These are phyloP conservation scores for Fusarium ramigenum DNA, from an alignment of 2,329 filamentous ascomycete genomes.

Conservation along the genomic window DNA sequence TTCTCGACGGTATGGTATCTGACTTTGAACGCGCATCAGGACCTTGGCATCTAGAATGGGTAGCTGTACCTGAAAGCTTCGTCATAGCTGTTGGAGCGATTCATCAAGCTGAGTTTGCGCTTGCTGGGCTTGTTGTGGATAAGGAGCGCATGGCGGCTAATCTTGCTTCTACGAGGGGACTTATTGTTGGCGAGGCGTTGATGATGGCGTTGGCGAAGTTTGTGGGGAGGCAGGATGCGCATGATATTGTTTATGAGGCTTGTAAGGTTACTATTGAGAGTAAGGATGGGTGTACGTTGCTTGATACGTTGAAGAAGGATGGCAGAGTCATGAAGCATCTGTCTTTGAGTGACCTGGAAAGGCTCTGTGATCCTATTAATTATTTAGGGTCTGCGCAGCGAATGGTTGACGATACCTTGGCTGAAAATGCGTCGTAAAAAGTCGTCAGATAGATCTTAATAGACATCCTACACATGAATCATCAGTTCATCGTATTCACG, in stretches of 20 bases:
- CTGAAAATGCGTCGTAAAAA: accelerated
- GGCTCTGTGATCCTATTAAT: constrained; percentile 7
- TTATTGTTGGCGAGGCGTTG: constrained; percentile 68
- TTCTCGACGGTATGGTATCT: constrained; percentile 64
- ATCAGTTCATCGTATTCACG: too few species aligned
- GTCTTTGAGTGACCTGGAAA: neutral
- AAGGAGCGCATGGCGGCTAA: constrained; percentile 59
- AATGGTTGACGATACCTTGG: neutral
- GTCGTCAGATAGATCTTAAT: too few species aligned
- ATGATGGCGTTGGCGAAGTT: constrained; percentile 67
- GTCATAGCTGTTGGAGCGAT: constrained; percentile 62
- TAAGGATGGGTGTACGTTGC: neutral
- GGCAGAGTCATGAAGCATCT: accelerated
- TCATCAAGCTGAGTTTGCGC: constrained; percentile 62
- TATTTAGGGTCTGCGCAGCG: constrained; percentile 1
- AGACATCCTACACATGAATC: too few species aligned
- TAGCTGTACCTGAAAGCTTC: constrained; percentile 63
- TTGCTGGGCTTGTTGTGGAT: constrained; percentile 62
- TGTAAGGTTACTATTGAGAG: constrained; percentile 46
- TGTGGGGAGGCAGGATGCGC: constrained; percentile 61
- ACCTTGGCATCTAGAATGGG: constrained; percentile 69
- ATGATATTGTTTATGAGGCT: constrained; percentile 65
- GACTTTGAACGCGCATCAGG: constrained; percentile 67
- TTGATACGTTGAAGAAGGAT: neutral
- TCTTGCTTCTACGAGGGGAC: constrained; percentile 58